Base-by-base conservation (phyloP, 331 rosid species). In the Malus hybrid region DNA sequence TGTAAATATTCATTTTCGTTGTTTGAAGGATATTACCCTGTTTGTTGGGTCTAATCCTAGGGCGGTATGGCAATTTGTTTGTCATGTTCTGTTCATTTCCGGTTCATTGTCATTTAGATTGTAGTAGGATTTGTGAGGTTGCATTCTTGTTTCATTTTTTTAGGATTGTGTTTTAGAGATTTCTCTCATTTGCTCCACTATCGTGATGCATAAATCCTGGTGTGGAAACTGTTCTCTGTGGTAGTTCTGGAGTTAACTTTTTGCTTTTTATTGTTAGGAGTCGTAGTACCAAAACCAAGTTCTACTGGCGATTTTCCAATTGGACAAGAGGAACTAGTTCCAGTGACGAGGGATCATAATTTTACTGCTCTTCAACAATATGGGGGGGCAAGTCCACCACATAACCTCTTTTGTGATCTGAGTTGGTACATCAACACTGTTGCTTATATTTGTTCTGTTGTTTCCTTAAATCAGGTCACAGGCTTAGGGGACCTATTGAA, bases 341-440 rank as follows among this genome's bases (percentile, higher is more conserved):
- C 84, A 36, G 86, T 96, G 84, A 87, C 97, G 42, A 87, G 96
- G 81, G 96, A 96, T 73, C 97, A 91, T 77, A 79, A 90, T 78
- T 53, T 71, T 75, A 61, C 85, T 62, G 75, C 77, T 26, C 86
- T 96, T 71, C 90, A 86, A 79, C 86, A 78, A 75, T 70, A 79
- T 79, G 99, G 99, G 63, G 98, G 99, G 96, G 99, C 82, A 86
- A 73, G 86, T 78, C 66, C 74, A 33, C 72, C 8, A 22, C 19
- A 34, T 26, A 57, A 78, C 18, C 24, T 24, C 20, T 58, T 71
- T 48, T 20, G 19, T 76, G 65, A n/a, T 66, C 48, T 18, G 46
- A 12, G 6, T 28, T 78, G n/a, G 26, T 68, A 30, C 60, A 44
- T 32, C n/a, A 34, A 42, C 52, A 62, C 52, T 68, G 42, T 65